Percentiles rank a stretch among this genome's conserved stretches.
These are phyloP conservation scores for Hysterium pulicare DNA, from an alignment of 2,329 filamentous ascomycete species.

Conservation along the genomic window DNA sequence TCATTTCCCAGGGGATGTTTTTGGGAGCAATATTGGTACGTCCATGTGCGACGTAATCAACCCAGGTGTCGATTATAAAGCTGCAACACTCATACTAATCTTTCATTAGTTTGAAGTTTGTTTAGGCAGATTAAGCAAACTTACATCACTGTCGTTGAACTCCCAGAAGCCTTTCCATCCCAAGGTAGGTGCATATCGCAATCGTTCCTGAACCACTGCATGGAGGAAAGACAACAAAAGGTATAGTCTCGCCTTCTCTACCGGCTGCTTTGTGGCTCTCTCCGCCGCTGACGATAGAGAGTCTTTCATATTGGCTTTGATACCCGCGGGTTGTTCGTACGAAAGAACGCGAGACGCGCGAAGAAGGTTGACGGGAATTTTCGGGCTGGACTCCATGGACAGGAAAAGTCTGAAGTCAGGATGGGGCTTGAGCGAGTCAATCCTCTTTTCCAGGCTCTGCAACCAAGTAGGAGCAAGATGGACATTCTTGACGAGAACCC, in stretches of 20 bases:
- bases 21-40: conserved; percentile 89
- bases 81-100: conserved; percentile 90
- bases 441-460: conserved; percentile 93
- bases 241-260: conserved; percentile 87
- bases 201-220: conserved; percentile 88
- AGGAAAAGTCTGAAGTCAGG: conserved; percentile 91
- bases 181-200: conserved; percentile 88
- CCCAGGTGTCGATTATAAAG: conserved; percentile 93
- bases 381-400: conserved; percentile 95
- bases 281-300: conserved; percentile 80
- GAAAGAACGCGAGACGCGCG: conserved; percentile 91
- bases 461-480: conserved; percentile 95
- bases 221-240: conserved; percentile 91
- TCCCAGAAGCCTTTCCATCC: conserved; percentile 99
- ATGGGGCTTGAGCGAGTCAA: conserved; percentile 93
- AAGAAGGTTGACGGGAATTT: conserved; percentile 94
- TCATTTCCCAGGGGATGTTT: conserved; percentile 96
- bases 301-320: conserved; percentile 98
- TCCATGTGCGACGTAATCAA: conserved; percentile 75
- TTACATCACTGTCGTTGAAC: conserved; percentile 98
- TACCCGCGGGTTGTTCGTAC: conserved; percentile 96
- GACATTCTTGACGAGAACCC: conserved; percentile 99
- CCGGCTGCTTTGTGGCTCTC: conserved; percentile 73
- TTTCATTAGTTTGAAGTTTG: conserved; percentile 26
- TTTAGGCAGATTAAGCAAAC: conserved; percentile 39